Base-by-base conservation (phyloP, 129 eudicot genomes). In the Helichrysum umbraculigerum region DNA sequence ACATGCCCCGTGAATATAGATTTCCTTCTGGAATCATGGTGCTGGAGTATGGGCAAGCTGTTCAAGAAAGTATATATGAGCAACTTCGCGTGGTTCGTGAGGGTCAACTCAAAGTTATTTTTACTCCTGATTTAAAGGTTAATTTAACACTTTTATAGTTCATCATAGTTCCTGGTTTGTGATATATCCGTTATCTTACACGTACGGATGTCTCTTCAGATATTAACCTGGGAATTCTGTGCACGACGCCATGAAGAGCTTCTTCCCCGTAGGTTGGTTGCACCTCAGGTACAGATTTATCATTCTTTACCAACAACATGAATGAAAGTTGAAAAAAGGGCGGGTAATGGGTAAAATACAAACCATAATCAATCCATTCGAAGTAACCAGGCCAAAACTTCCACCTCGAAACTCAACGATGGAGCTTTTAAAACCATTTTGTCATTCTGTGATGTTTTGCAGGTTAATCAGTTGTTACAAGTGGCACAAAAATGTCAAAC, bases 1-100 rank as follows among this genome's bases (percentile, higher is more conserved):
- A 95, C 76, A 75, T 84, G 79, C 99, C 99, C 1, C 89, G 91
- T 17, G 99, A 95, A 79, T 85, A 80, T 71, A 86, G 94, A 83
- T 83, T 77, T 74, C 83, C 86, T 44, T 81, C 93, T 70, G 99
- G 99, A 78, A 79, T 89, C 66, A 95, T 95, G 97, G 84, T 91
- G 78, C 79, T 95, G 82, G 97, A 95, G 66, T 95, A 89, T 69
- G 89, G 89, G 35, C 91, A 89, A 87, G 96, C 99, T 69, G 96
- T 91, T 80, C 95, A 91, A 83, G 99, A 91, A 78, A 95, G 94
- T 63, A 89, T 95, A 39, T 95, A 91, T 67, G 99, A 95, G 81
- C 99, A 95, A 74, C 90, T 95, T 60, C 97, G 99, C 35, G 96
- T 95, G 66, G 91, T 95, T 81, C 97, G 97, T 51, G 99, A 95